Conservation (phyloP, 768 basidiomycete species). For the Mycena sanguinolenta region DNA sequence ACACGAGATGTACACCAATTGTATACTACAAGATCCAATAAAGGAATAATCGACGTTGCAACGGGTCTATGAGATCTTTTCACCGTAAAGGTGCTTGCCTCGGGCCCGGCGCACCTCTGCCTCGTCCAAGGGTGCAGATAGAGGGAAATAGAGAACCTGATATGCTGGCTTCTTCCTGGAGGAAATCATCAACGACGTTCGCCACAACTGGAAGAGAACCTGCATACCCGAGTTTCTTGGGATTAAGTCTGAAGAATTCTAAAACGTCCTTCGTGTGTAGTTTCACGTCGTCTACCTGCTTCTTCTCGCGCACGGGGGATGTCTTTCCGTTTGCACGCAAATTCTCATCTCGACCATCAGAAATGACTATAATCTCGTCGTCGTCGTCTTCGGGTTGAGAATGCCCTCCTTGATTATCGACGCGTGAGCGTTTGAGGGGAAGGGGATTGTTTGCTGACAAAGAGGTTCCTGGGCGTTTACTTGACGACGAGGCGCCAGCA, state of each 20-base stretch:
- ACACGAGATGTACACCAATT: neutral
- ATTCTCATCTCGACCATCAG: slow-evolving; percentile 34
- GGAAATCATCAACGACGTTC: slow-evolving; percentile 11
- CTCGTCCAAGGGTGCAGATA: slow-evolving; percentile 72
- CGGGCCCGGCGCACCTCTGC: slow-evolving; percentile 54
- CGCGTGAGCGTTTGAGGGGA: slow-evolving; percentile 45
- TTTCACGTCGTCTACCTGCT: slow-evolving; percentile 24
- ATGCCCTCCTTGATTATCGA: slow-evolving; percentile 16
- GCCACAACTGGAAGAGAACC: neutral
- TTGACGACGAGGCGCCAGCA: slow-evolving; percentile 31
- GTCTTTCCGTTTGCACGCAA: neutral
- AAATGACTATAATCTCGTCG: slow-evolving; percentile 46
- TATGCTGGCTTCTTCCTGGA: slow-evolving; percentile 71
- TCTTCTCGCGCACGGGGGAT: neutral
- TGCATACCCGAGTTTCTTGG: slow-evolving; percentile 39
- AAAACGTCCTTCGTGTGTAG: slow-evolving; percentile 53
- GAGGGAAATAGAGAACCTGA: slow-evolving; percentile 88
- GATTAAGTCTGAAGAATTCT: slow-evolving; percentile 64
- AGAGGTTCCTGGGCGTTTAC: slow-evolving; percentile 34
- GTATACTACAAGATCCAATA: slow-evolving; percentile 6
- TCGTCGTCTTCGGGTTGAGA: slow-evolving; percentile 36
- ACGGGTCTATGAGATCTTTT: slow-evolving; percentile 47
- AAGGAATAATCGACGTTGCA: too few species aligned
- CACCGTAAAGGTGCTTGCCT: slow-evolving; percentile 69
- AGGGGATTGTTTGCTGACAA: slow-evolving; percentile 24